A percentile compares a stretch with the other conserved stretches of the same genome.
phyloP scores from a whole-genome alignment of 106 monocot species.

The Vanilla planifolia region DNA sequence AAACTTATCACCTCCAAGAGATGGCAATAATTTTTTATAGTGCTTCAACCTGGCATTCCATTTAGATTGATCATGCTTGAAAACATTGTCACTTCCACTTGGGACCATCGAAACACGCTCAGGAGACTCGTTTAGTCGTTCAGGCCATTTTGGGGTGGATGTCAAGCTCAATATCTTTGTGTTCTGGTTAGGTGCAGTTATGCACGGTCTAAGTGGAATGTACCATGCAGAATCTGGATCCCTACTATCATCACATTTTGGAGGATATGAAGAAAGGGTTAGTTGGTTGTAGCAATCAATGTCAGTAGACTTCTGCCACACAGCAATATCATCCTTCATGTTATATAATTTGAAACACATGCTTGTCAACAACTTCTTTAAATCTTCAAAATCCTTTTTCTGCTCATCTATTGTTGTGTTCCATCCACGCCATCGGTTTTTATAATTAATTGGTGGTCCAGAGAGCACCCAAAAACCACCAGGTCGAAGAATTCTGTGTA shows the following conservation, averaged over 20 bases:
- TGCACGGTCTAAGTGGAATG: conserved; percentile 55
- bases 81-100: conserved; percentile 43
- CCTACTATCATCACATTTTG: conserved; percentile 76
- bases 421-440: conserved; percentile 84
- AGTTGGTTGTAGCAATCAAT: conserved; percentile 51
- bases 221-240: conserved; percentile 83
- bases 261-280: conserved; percentile 38
- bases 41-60: conserved; percentile 68
- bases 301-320: conserved; percentile 72
- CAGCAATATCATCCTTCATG: conserved; percentile 74
- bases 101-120: conserved; percentile 54
- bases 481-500: conserved; percentile 71
- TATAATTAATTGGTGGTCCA: conserved; percentile 77
- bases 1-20: conserved; percentile 56
- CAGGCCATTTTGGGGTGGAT: conserved; percentile 72
- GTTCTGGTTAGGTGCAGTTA: conserved; percentile 32
- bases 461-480: conserved; percentile 91
- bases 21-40: conserved; percentile 52
- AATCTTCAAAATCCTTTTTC: conserved; percentile 60
- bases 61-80: conserved; percentile 69
- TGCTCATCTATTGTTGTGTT: conserved; percentile 73
- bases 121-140: conserved; percentile 42
- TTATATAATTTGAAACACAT: conserved; percentile 87
- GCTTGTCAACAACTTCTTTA: conserved; percentile 64
- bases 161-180: conserved; percentile 50